These are phyloP conservation scores for Geotrichum cucujoidarum DNA, from an alignment of 1,139 yeast genomes.

Conservation along the genomic window DNA sequence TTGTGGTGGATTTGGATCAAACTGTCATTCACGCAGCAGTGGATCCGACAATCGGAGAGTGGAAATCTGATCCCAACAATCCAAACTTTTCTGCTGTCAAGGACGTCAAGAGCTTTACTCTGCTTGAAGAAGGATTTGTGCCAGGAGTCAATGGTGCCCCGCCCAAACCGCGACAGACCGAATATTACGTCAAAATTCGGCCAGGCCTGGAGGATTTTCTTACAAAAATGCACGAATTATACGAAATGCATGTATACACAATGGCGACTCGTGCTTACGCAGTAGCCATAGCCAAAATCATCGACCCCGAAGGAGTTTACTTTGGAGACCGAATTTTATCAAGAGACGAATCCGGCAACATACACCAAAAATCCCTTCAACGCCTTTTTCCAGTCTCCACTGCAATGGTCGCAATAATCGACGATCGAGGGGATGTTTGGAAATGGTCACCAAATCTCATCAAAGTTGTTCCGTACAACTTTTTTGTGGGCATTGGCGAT, in stretches of 20 bases:
- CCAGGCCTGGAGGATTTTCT: constrained; percentile 81
- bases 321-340: constrained; percentile 90
- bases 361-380: constrained; percentile 82
- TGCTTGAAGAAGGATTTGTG: constrained; percentile 66
- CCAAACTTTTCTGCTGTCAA: constrained; percentile 82
- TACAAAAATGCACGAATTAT: constrained; percentile 54
- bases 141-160: constrained; percentile 35
- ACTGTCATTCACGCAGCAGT: constrained; percentile 97
- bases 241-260: constrained; percentile 92
- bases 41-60: constrained; percentile 94
- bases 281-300: constrained; percentile 77
- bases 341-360: constrained; percentile 90
- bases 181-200: constrained; percentile 81
- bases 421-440: constrained; percentile 99
- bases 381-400: constrained; percentile 94
- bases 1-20: constrained; percentile 95
- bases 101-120: constrained; percentile 70
- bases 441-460: constrained; percentile 90
- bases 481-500: constrained; percentile 96
- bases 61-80: constrained; percentile 82
- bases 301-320: constrained; percentile 81
- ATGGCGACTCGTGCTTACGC: constrained; percentile 99
- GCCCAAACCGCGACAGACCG: constrained; percentile 17
- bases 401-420: constrained; percentile 92
- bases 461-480: constrained; percentile 91